Evolutionary conservation across 768 basidiomycete species (phyloP).

Genomic region (Cystobasidium tubakii): DNA sequence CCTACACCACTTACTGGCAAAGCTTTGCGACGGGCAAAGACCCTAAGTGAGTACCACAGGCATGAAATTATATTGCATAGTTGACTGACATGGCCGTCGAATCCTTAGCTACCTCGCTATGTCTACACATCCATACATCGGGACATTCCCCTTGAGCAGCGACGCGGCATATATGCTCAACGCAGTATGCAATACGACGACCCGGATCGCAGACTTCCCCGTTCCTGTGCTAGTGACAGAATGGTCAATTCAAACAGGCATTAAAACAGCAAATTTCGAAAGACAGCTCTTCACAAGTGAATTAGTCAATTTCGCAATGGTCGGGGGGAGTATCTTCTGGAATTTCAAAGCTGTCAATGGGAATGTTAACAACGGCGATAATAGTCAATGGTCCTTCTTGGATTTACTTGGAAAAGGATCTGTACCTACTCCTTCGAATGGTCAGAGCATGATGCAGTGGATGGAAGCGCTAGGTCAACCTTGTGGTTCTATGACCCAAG

Average conservation of each 20-base stretch:
- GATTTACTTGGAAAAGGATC: slow-evolving; percentile 13
- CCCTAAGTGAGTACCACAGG: background rate
- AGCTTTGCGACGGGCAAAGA: slow-evolving; percentile 33
- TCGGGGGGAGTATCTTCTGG: slow-evolving; percentile 25
- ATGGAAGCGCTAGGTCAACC: background rate
- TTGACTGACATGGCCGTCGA: slow-evolving; percentile 26
- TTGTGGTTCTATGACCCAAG: slow-evolving; percentile 3
- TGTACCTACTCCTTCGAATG: slow-evolving; percentile 25
- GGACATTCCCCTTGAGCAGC: slow-evolving; percentile 46
- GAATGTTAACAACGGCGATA: slow-evolving; percentile 24
- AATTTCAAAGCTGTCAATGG: slow-evolving; percentile 29
- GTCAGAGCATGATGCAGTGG: slow-evolving; percentile 12
- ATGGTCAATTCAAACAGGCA: slow-evolving; percentile 44
- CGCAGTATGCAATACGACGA: slow-evolving; percentile 44
- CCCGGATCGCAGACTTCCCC: slow-evolving; percentile 40
- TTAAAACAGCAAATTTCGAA: slow-evolving; percentile 44
- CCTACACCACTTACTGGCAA: slow-evolving; percentile 21
- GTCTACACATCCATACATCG: slow-evolving; percentile 34
- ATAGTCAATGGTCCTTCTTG: slow-evolving; percentile 27
- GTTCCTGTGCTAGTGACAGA: slow-evolving; percentile 45
- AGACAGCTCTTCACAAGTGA: slow-evolving; percentile 40
- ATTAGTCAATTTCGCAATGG: background rate
- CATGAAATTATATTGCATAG: background rate
- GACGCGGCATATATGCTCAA: slow-evolving; percentile 40
- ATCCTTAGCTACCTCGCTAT: slow-evolving; percentile 13